Percentiles rank a stretch among this genome's conserved stretches.
These are phyloP conservation scores for Cryphonectria carpinicola DNA, from an alignment of 2,329 filamentous ascomycete genomes.

Conservation along the genomic window DNA sequence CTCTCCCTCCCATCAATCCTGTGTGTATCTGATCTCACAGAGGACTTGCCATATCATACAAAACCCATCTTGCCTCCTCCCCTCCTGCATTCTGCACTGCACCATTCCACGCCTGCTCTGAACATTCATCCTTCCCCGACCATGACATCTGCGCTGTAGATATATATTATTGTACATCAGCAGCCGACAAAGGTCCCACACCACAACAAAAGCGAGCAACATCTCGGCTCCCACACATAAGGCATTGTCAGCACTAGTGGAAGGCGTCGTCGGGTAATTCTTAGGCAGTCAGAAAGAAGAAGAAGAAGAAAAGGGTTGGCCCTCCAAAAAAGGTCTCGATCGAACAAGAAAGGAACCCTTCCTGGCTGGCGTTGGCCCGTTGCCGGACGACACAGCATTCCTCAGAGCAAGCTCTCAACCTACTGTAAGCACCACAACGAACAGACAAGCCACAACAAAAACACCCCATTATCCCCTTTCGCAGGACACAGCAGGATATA, in stretches of 20 bases:
- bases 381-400: conserved; percentile 12
- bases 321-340: neutral
- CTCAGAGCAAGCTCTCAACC: neutral
- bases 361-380: neutral
- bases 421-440: neutral
- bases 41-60: neutral
- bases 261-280: conserved; percentile 13
- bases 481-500: neutral
- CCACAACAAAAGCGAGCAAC: neutral
- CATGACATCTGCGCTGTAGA: neutral
- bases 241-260: conserved; percentile 12
- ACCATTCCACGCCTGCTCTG: neutral
- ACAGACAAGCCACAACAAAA: neutral
- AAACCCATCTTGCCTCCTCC: neutral
- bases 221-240: neutral
- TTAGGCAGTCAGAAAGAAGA: neutral
- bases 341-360: neutral
- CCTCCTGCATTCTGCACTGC: neutral
- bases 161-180: conserved; percentile 13
- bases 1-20: conserved; percentile 10
- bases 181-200: conserved; percentile 1
- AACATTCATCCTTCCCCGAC: neutral
- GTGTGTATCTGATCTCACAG: neutral
- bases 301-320: neutral
- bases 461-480: neutral